Percentiles rank a stretch among this genome's conserved stretches.
Evolutionary conservation across 176 grass and related monocot genomes (phyloP).

Genomic region (Phyllostachys edulis): DNA sequence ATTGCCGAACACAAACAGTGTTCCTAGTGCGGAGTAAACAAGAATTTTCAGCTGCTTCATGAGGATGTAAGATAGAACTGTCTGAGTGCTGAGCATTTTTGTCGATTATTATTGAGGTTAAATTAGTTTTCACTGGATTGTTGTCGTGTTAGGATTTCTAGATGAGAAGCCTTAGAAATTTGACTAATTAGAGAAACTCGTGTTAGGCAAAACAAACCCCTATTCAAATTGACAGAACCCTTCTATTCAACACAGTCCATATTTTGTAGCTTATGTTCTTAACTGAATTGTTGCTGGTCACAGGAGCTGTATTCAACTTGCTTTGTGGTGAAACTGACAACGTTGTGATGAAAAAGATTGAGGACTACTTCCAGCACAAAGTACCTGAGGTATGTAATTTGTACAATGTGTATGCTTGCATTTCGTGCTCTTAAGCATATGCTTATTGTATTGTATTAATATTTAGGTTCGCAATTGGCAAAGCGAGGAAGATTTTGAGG

Average conservation of each 20-base stretch:
- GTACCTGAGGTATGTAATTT: conserved; percentile 58
- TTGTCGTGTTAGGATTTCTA: not conserved
- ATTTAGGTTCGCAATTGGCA: conserved; percentile 69
- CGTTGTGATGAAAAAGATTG: conserved; percentile 83
- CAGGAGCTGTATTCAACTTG: conserved; percentile 97
- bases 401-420: not conserved
- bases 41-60: not conserved
- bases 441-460: not conserved
- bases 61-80: not conserved
- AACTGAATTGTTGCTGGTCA: conserved; percentile 34
- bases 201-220: not conserved
- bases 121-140: not conserved
- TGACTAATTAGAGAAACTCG: not conserved
- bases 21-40: not conserved
- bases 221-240: not conserved
- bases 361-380: conserved; percentile 68
- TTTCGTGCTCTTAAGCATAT: not conserved
- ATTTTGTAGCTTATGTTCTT: not conserved
- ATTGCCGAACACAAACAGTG: not conserved
- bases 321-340: conserved; percentile 63
- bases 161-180: not conserved
- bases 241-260: not conserved
- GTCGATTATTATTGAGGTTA: not conserved
- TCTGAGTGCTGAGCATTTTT: not conserved
- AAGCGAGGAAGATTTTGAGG: conserved; percentile 81